Conservation (phyloP, 2,329 filamentous ascomycete species). For the Trichophyton schoenleinii region DNA sequence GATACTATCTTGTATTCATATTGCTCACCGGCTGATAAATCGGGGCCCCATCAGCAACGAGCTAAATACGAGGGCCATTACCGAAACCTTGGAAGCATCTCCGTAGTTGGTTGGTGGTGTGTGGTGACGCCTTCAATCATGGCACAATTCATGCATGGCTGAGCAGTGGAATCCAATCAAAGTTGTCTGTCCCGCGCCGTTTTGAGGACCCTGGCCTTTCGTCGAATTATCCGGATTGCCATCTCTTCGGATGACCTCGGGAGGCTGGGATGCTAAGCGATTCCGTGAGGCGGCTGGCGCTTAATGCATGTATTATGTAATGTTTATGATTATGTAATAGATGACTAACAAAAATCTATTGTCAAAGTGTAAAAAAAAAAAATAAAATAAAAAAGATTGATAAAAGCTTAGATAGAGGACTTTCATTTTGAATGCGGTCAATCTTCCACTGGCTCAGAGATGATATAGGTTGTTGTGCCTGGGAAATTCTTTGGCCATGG, state of each 20-base stretch:
- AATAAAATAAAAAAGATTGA: neutral
- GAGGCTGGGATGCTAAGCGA: too few species aligned
- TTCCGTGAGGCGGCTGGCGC: neutral
- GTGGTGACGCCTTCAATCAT: too few species aligned
- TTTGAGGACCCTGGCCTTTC: too few species aligned
- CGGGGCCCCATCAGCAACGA: neutral
- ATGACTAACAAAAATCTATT: neutral
- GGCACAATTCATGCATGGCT: too few species aligned
- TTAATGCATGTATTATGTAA: neutral
- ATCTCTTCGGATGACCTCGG: too few species aligned
- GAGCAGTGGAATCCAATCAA: too few species aligned
- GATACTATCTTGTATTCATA: neutral
- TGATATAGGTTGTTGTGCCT: neutral
- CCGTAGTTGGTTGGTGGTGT: too few species aligned
- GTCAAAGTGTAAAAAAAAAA: neutral
- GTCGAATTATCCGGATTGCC: too few species aligned
- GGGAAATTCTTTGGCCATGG: slow-evolving; percentile 41
- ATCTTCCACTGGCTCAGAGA: neutral
- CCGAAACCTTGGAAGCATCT: neutral
- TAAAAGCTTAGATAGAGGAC: neutral
- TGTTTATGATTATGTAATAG: neutral
- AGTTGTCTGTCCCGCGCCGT: too few species aligned
- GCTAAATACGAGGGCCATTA: neutral
- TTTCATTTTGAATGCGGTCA: neutral
- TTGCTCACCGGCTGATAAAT: neutral